Conservation (phyloP, 164 flowering plant species). For the Cinnamomum micranthum region DNA sequence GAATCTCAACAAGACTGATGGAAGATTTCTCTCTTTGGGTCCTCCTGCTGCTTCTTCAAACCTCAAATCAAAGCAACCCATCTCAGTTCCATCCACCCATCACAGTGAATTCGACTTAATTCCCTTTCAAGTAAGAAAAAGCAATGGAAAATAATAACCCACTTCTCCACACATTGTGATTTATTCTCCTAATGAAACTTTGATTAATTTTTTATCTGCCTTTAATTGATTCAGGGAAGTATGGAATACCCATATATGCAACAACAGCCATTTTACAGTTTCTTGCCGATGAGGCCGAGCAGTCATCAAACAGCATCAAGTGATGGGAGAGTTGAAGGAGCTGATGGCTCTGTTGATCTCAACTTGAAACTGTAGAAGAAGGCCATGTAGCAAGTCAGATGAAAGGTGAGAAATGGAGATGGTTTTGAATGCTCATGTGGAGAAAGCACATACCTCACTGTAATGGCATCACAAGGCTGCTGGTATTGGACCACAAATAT, state of each 20-base stretch:
- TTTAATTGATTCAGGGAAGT: constrained; percentile 13
- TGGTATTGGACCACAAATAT: not conserved
- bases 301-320: not conserved
- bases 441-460: too few species aligned
- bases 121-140: constrained; percentile 5
- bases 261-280: constrained; percentile 12
- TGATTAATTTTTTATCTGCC: not conserved
- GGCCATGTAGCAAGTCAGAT: not conserved
- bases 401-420: too few species aligned
- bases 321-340: constrained; percentile 4
- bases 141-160: not conserved
- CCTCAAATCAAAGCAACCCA: constrained; percentile 8
- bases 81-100: not conserved
- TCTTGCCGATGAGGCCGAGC: constrained; percentile 7
- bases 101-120: constrained; percentile 5
- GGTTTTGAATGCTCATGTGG: too few species aligned
- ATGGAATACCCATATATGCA: not conserved
- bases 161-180: not conserved
- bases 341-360: constrained; percentile 13
- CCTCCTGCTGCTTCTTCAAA: constrained; percentile 15
- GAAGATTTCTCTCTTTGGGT: constrained; percentile 25
- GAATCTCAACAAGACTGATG: constrained; percentile 3
- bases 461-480: not conserved
- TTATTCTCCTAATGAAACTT: not conserved
- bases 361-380: constrained; percentile 15